Percentiles rank a stretch among this genome's conserved stretches.
phyloP scores from a whole-genome alignment of 2,329 filamentous ascomycete species.

The Sordariomycetes sp. region DNA sequence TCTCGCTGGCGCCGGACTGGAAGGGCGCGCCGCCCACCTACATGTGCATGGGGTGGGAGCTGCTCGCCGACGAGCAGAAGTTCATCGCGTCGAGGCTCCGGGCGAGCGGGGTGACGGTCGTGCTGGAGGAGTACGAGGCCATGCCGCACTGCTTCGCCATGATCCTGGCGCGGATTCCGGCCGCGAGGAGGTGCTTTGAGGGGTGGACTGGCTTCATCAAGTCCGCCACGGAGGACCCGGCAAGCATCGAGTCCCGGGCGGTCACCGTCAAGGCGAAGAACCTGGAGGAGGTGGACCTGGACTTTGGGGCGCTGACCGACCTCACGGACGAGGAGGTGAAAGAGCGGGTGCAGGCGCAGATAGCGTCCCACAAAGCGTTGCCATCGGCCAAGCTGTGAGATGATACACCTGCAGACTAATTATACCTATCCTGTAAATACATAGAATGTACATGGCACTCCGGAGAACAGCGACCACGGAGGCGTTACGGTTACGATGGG shows the following conservation, averaged over 20 bases:
- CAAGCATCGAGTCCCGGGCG: constrained; percentile 25
- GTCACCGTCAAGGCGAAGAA: constrained; percentile 38
- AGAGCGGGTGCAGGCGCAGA: constrained; percentile 19
- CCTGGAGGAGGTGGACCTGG: constrained; percentile 33
- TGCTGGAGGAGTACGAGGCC: constrained; percentile 64
- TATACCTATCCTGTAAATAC: no score
- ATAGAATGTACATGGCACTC: no score
- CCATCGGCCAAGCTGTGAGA: not conserved
- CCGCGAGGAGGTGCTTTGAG: constrained; percentile 39
- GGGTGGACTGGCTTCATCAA: constrained; percentile 47
- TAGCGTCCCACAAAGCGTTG: not conserved
- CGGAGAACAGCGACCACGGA: no score
- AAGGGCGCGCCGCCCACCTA: constrained; percentile 52
- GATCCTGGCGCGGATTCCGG: constrained; percentile 29
- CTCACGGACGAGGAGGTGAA: constrained; percentile 31
- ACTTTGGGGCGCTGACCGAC: constrained; percentile 25
- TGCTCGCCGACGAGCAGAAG: constrained; percentile 56
- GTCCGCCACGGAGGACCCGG: constrained; percentile 23
- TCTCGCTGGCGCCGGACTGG: constrained; percentile 52
- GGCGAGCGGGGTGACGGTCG: constrained; percentile 46
- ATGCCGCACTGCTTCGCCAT: constrained; percentile 71
- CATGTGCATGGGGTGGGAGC: constrained; percentile 60
- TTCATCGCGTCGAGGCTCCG: constrained; percentile 47
- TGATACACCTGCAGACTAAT: no score
- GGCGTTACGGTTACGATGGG: no score